Evolutionary conservation across 371 early-diverging fungal species (phyloP).

Genomic region (Mortierella sp.): DNA sequence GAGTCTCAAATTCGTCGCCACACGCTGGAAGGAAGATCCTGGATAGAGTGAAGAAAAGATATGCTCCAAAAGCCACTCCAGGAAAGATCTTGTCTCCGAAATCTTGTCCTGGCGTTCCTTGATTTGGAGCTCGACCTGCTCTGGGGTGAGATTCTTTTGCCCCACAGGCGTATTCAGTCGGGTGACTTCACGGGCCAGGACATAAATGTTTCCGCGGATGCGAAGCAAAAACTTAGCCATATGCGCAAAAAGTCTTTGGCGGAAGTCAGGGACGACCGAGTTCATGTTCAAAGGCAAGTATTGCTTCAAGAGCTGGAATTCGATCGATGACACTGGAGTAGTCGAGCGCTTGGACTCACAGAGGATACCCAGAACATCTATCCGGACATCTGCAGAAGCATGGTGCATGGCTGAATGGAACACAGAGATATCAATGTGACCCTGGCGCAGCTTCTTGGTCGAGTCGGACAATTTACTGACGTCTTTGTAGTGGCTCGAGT

Average conservation of each 20-base stretch:
- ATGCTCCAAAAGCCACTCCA: conserved; percentile 41
- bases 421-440: conserved; percentile 31
- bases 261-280: conserved; percentile 80
- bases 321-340: conserved; percentile 64
- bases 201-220: conserved; percentile 61
- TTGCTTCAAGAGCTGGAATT: conserved; percentile 64
- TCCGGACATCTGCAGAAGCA: conserved; percentile 77
- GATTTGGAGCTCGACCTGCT: conserved; percentile 22
- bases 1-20: conserved; percentile 63
- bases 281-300: conserved; percentile 77
- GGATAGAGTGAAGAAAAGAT: conserved; percentile 60
- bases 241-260: conserved; percentile 76
- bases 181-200: conserved; percentile 34
- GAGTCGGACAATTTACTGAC: conserved; percentile 11
- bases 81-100: conserved; percentile 33
- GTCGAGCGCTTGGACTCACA: conserved; percentile 80
- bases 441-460: conserved; percentile 3
- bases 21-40: conserved; percentile 71
- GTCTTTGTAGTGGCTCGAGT: conserved; percentile 57
- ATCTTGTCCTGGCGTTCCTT: conserved; percentile 34
- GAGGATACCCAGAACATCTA: conserved; percentile 83
- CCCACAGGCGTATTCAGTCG: conserved; percentile 43
- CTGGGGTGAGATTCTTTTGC: conserved; percentile 36
- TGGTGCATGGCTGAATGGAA: conserved; percentile 73
- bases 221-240: conserved; percentile 66